Evolutionary conservation across 805 yeast species (phyloP).

Genomic region (Monosporozyma solicola): DNA sequence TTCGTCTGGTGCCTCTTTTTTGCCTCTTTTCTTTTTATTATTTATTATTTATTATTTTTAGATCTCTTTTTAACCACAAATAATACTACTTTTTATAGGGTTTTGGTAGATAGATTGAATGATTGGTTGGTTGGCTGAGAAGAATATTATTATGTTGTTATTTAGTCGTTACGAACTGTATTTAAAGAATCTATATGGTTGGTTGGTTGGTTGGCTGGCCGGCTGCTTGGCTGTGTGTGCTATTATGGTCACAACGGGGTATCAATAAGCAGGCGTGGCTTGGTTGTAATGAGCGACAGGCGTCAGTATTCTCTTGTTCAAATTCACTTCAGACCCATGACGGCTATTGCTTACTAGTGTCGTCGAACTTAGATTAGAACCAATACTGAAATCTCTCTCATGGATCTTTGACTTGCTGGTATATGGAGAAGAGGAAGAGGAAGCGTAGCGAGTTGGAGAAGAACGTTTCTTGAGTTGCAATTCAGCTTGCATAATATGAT

Average conservation of each 20-base stretch:
- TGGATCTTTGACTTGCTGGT: not conserved
- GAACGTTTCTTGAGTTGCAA: conserved; percentile 14
- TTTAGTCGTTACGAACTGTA: not conserved
- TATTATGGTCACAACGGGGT: not conserved
- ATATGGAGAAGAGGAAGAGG: conserved; percentile 12
- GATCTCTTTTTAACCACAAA: too few species aligned
- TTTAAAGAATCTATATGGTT: not conserved
- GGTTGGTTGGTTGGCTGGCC: not conserved
- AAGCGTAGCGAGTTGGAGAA: conserved; percentile 3
- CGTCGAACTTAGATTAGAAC: conserved; percentile 11
- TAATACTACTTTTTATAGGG: too few species aligned
- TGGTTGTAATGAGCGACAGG: not conserved
- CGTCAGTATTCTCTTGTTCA: not conserved
- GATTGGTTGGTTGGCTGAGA: not conserved
- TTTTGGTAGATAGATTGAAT: too few species aligned
- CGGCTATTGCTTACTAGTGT: conserved; percentile 7
- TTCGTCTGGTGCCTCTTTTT: not conserved
- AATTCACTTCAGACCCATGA: not conserved
- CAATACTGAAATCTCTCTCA: conserved; percentile 1
- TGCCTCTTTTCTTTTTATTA: not conserved
- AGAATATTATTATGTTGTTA: not conserved
- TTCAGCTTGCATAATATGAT: conserved; percentile 29
- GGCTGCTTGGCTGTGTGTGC: too few species aligned
- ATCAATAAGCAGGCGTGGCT: not conserved
- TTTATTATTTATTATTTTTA: not conserved